Evolutionary conservation across 129 eudicot genomes (phyloP), one percentile per base, ranked within the genome.

Genomic region (Arctium minus): DNA sequence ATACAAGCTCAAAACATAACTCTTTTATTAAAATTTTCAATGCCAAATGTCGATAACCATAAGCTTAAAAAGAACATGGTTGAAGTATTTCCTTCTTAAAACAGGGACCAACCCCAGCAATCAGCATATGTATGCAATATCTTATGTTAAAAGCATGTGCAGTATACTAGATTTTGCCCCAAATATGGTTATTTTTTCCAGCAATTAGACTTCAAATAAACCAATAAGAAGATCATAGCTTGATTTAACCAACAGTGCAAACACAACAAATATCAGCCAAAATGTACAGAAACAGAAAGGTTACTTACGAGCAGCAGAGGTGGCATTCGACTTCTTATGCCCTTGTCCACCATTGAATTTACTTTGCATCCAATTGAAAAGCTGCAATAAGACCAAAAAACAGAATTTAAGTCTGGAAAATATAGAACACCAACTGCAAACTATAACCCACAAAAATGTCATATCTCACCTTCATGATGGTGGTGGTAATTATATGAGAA

Each of bases 281-380:
- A 37, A 22, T 22, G 27, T 22, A 56, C 50, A 39, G 9, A 56
- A 36, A 71, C n/a, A 15, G 68, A 64, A 78, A 40, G 31, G 29
- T 46, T 11, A 79, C 96, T 86, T 94, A 94, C 98, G 68, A 44
- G 88, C 74, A 70, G 73, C 17, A 71, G 82, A 11, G 76, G 67
- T 80, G 39, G 86, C 77, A 82, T 72, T 86, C 70, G 88, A 70
- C 77, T 87, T 88, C 77, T 79, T 90, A 56, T 70, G 86, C 67
- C 85, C 90, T 73, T 93, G 89, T 85, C 82, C 91, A 46, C 90
- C 92, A 79, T 79, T 91, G 69, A 96, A 67, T 90, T 91, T 96
- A 75, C 67, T 90, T 53, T 96, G 99, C 94, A 96, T 85, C 99
- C 99, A 96, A 72, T 80, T 86, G 74, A 96, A 87, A 88, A 96